Conservation (phyloP, 495 filamentous ascomycete genomes). For the Penicillium flavigenum region DNA sequence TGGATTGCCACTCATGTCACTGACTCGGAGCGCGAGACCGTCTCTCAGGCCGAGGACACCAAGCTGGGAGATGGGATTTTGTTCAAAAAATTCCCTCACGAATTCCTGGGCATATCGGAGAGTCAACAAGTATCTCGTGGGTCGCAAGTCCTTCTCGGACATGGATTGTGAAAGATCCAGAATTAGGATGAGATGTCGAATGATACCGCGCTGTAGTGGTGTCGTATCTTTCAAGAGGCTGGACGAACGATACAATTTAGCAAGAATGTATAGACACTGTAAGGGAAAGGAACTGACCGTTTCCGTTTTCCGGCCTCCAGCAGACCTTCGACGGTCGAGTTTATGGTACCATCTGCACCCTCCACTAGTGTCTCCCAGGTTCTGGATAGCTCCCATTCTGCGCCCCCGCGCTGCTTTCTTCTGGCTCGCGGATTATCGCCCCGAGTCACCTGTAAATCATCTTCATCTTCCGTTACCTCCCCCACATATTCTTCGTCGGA, state of each 20-base stretch:
- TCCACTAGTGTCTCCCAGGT: slow-evolving; percentile 68
- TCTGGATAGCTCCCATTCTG: slow-evolving; percentile 56
- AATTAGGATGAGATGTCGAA: slow-evolving; percentile 87
- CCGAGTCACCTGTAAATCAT: slow-evolving; percentile 59
- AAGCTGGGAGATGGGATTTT: slow-evolving; percentile 97
- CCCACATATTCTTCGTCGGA: slow-evolving; percentile 85
- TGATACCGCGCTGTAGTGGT: slow-evolving; percentile 92
- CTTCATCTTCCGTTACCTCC: slow-evolving; percentile 78
- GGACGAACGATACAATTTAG: slow-evolving; percentile 2
- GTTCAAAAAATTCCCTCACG: slow-evolving; percentile 93
- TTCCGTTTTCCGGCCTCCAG: slow-evolving; percentile 73
- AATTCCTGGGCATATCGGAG: slow-evolving; percentile 85
- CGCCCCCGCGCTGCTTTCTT: slow-evolving; percentile 56
- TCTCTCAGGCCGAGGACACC: slow-evolving; percentile 89
- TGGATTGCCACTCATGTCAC: slow-evolving; percentile 88
- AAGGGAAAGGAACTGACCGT: slow-evolving; percentile 49
- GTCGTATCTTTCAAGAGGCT: slow-evolving; percentile 88
- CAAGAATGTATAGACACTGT: background rate
- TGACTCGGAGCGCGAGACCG: slow-evolving; percentile 80
- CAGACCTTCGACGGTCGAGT: slow-evolving; percentile 63
- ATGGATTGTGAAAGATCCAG: slow-evolving; percentile 93
- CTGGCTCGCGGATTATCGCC: slow-evolving; percentile 39
- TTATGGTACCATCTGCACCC: slow-evolving; percentile 72
- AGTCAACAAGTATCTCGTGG: slow-evolving; percentile 77
- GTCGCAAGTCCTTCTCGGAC: slow-evolving; percentile 90